Percentiles rank a stretch among this genome's conserved stretches.
Conservation (phyloP, 2,329 filamentous ascomycete species). For the Pleomassaria siparia region DNA sequence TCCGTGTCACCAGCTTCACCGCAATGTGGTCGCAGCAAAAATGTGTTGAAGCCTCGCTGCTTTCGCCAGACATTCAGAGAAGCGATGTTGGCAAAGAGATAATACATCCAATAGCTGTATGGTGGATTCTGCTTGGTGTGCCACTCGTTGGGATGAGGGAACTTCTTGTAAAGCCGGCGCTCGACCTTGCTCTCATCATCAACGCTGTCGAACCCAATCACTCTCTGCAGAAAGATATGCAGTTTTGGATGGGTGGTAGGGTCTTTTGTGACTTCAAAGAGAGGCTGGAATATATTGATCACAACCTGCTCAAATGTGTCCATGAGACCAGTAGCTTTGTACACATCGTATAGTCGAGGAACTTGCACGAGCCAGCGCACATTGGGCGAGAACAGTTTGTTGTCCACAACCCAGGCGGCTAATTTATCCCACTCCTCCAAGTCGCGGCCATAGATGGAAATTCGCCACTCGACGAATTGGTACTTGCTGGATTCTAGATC, state of each 20-base stretch:
- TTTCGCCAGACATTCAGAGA: constrained; percentile 92
- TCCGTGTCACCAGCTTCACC: constrained; percentile 97
- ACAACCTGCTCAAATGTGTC: constrained; percentile 87
- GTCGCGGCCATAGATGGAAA: constrained; percentile 91
- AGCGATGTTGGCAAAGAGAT: constrained; percentile 89
- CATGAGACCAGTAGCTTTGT: constrained; percentile 86
- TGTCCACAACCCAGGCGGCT: constrained; percentile 95
- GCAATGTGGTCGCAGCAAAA: constrained; percentile 88
- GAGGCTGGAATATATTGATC: constrained; percentile 85
- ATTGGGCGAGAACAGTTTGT: constrained; percentile 97
- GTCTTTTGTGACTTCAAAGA: constrained; percentile 92
- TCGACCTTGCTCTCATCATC: constrained; percentile 98
- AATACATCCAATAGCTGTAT: constrained; percentile 99
- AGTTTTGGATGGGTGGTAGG: constrained; percentile 87
- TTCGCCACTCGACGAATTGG: constrained; percentile 99
- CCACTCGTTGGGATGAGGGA: constrained; percentile 87
- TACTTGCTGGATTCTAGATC: constrained; percentile 99
- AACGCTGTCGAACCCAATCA: constrained; percentile 96
- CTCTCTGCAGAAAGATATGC: constrained; percentile 89
- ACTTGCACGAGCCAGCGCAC: constrained; percentile 97
- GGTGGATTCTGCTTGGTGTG: constrained; percentile 92
- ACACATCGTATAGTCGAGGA: constrained; percentile 91
- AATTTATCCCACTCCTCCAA: constrained; percentile 97
- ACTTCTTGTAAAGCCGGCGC: constrained; percentile 91
- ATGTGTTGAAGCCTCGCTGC: constrained; percentile 91